phyloP scores from a whole-genome alignment of 352 stramenopile genomes.

The Globisporangium paroecandrum region DNA sequence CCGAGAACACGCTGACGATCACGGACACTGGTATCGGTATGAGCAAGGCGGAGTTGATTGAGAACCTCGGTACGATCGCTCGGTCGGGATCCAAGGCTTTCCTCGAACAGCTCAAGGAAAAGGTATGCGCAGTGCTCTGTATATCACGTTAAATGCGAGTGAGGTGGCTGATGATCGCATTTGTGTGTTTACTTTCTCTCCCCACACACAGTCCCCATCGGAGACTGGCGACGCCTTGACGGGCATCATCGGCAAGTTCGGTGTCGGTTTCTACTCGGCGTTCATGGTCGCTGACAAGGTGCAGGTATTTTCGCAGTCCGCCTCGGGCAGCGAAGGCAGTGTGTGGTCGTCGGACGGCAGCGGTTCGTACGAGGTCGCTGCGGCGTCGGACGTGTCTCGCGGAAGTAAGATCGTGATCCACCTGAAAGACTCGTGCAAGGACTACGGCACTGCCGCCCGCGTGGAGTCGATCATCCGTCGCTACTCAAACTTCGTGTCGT shows the following conservation, averaged over 20 bases:
- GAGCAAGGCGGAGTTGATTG: slow-evolving; percentile 95
- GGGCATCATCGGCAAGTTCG: slow-evolving; percentile 99
- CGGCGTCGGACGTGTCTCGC: slow-evolving; percentile 67
- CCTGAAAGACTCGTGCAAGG: slow-evolving; percentile 95
- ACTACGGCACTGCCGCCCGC: slow-evolving; percentile 90
- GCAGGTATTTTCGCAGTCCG: slow-evolving; percentile 89
- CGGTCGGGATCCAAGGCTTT: slow-evolving; percentile 97
- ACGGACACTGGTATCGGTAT: slow-evolving; percentile 98
- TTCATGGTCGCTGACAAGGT: slow-evolving; percentile 99
- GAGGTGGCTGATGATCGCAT: background rate
- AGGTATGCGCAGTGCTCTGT: slow-evolving; percentile 19
- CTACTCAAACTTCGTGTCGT: slow-evolving; percentile 99
- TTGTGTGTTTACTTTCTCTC: background rate
- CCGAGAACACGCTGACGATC: slow-evolving; percentile 96
- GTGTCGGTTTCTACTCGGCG: slow-evolving; percentile 99
- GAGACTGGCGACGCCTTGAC: slow-evolving; percentile 70
- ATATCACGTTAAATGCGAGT: background rate
- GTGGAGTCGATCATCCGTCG: slow-evolving; percentile 97
- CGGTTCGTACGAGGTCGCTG: slow-evolving; percentile 75
- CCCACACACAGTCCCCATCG: slow-evolving; percentile 27
- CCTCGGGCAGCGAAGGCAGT: slow-evolving; percentile 43
- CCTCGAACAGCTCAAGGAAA: slow-evolving; percentile 90
- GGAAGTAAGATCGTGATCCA: slow-evolving; percentile 98
- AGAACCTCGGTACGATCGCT: slow-evolving; percentile 99
- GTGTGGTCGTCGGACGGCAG: slow-evolving; percentile 82